A percentile compares a stretch with the other conserved stretches of the same genome.
phyloP scores from a whole-genome alignment of 371 early-diverging fungal species.

The Saksenaea oblongispora region DNA sequence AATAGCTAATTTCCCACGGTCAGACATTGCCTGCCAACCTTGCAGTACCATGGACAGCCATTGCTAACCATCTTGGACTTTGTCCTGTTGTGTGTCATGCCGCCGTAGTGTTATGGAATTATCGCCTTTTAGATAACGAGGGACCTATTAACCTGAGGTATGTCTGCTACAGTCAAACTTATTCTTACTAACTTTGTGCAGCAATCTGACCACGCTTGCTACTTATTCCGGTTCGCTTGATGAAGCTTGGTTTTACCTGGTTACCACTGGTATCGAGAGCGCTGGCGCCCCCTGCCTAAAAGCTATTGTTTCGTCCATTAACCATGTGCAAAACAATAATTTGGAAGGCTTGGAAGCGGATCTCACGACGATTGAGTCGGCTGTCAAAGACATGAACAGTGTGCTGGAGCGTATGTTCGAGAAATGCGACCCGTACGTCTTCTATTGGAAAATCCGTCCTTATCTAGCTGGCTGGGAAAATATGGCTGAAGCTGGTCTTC shows the following conservation, averaged over 20 bases:
- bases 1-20: constrained; percentile 28
- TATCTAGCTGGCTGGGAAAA: constrained; percentile 95
- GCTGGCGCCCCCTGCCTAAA: constrained; percentile 79
- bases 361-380: constrained; percentile 56
- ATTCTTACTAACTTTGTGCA: constrained; percentile 14
- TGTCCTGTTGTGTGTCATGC: constrained; percentile 90
- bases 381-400: constrained; percentile 62
- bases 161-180: neutral
- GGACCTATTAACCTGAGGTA: constrained; percentile 74
- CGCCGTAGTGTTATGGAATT: constrained; percentile 90
- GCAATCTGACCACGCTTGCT: constrained; percentile 79
- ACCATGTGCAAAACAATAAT: constrained; percentile 58
- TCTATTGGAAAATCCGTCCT: constrained; percentile 92
- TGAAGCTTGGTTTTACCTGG: constrained; percentile 96
- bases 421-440: constrained; percentile 92
- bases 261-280: constrained; percentile 89
- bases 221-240: constrained; percentile 91
- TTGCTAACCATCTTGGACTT: constrained; percentile 81
- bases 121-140: constrained; percentile 73
- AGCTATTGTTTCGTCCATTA: constrained; percentile 61
- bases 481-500: constrained; percentile 83
- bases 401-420: constrained; percentile 89
- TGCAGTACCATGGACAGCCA: constrained; percentile 84
- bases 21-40: constrained; percentile 78
- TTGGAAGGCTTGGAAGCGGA: constrained; percentile 45